phyloP scores from a whole-genome alignment of 257 asterid species.

The Solanum chilense region DNA sequence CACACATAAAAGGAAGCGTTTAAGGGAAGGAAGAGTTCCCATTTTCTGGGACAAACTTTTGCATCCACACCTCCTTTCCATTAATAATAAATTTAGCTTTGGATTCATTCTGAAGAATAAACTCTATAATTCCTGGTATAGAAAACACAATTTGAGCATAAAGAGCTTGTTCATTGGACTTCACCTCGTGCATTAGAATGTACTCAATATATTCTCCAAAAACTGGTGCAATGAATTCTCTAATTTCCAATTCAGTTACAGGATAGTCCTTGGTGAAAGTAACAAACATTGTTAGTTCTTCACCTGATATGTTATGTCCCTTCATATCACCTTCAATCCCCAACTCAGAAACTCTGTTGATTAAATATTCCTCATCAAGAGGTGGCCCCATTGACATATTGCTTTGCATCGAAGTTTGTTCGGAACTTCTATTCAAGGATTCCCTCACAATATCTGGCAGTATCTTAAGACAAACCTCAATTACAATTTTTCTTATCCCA shows the following conservation, averaged over 20 bases:
- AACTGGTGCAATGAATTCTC: conserved; percentile 17
- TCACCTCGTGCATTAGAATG: background rate
- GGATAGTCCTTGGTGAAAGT: conserved; percentile 65
- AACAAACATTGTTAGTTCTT: conserved; percentile 44
- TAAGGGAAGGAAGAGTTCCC: background rate
- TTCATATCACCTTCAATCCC: background rate
- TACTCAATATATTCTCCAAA: conserved; percentile 50
- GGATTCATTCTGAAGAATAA: no score
- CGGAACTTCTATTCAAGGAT: conserved; percentile 13
- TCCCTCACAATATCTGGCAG: conserved; percentile 30
- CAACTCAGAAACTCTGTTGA: conserved; percentile 3
- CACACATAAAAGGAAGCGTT: background rate
- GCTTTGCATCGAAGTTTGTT: background rate
- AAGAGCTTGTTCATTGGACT: no score
- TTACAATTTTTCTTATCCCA: conserved; percentile 9
- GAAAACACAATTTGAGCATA: no score
- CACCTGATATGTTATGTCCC: conserved; percentile 1
- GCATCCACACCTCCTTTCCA: no score
- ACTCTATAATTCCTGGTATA: no score
- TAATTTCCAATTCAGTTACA: conserved; percentile 34
- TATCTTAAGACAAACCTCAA: conserved; percentile 21
- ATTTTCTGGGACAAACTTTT: conserved; percentile 15
- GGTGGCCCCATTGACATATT: background rate
- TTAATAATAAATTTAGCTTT: no score
- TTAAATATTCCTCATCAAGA: background rate